These are phyloP conservation scores for baker's yeast (Saccharomyces cerevisiae) DNA, from an alignment of 805 yeast species.

Conservation along the genomic window DNA sequence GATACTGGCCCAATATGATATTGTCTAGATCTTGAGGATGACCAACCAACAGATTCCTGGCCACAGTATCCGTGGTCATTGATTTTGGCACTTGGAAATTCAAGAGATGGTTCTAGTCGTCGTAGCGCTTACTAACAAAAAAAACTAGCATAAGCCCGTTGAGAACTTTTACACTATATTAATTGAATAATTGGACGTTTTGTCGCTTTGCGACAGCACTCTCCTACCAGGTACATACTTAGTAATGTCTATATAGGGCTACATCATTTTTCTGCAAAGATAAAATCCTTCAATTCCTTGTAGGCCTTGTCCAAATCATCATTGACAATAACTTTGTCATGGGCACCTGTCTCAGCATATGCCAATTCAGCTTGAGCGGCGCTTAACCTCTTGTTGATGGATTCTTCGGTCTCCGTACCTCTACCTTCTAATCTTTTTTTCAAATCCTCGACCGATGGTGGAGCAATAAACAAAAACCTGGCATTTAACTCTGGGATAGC, in stretches of 20 bases:
- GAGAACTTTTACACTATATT: not conserved
- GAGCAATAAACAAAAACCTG: constrained; percentile 77
- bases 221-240: not conserved
- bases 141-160: not conserved
- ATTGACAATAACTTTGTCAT: constrained; percentile 80
- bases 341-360: constrained; percentile 84
- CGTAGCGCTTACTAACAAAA: not conserved
- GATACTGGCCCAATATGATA: not conserved
- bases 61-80: not conserved
- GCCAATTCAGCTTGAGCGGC: constrained; percentile 88
- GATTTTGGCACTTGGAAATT: not conserved
- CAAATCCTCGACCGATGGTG: constrained; percentile 81
- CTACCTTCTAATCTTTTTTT: constrained; percentile 70
- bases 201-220: not conserved
- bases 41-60: not conserved
- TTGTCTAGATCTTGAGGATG: not conserved
- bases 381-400: constrained; percentile 69
- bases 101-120: not conserved
- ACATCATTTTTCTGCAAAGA: constrained; percentile 37
- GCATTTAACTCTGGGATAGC: constrained; percentile 66
- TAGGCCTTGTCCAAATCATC: constrained; percentile 90
- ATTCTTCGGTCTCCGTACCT: constrained; percentile 91
- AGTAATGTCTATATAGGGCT: not conserved
- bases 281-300: constrained; percentile 66
- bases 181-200: not conserved